A percentile compares a stretch with the other conserved stretches of the same genome.
Evolutionary conservation across 371 early-diverging fungal species (phyloP).

Genomic region (Racocetra persica): DNA sequence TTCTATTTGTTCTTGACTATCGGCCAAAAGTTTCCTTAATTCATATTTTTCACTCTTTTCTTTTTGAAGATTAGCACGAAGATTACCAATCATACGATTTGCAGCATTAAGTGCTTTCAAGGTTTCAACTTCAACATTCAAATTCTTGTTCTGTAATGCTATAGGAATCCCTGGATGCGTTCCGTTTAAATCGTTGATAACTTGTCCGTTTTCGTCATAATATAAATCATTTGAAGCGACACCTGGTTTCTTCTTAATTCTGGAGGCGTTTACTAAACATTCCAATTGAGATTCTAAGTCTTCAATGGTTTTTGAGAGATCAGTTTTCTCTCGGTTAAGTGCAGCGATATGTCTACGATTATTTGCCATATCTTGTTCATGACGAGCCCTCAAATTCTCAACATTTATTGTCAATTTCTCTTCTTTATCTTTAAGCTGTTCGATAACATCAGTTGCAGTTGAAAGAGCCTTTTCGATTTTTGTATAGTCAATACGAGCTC

Average conservation of each 20-base stretch:
- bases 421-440: slow-evolving; percentile 70
- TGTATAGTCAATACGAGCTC: slow-evolving; percentile 63
- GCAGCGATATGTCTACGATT: slow-evolving; percentile 66
- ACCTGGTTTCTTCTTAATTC: slow-evolving; percentile 46
- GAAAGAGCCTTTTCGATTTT: slow-evolving; percentile 61
- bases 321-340: slow-evolving; percentile 73
- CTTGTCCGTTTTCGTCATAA: not conserved
- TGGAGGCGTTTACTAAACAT: slow-evolving; percentile 45
- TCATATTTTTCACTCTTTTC: slow-evolving; percentile 66
- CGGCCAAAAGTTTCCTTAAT: slow-evolving; percentile 64
- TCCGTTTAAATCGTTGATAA: not conserved
- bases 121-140: slow-evolving; percentile 38
- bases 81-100: slow-evolving; percentile 13
- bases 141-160: slow-evolving; percentile 18
- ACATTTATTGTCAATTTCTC: slow-evolving; percentile 63
- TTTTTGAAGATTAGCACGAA: slow-evolving; percentile 29
- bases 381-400: slow-evolving; percentile 62
- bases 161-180: not conserved
- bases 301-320: slow-evolving; percentile 64
- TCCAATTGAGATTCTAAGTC: slow-evolving; percentile 67
- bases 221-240: slow-evolving; percentile 47
- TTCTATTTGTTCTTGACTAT: slow-evolving; percentile 69
- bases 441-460: slow-evolving; percentile 64
- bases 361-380: slow-evolving; percentile 70
- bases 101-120: slow-evolving; percentile 23